phyloP scores from a whole-genome alignment of 257 asterid genomes.

The Solanum phureja region DNA sequence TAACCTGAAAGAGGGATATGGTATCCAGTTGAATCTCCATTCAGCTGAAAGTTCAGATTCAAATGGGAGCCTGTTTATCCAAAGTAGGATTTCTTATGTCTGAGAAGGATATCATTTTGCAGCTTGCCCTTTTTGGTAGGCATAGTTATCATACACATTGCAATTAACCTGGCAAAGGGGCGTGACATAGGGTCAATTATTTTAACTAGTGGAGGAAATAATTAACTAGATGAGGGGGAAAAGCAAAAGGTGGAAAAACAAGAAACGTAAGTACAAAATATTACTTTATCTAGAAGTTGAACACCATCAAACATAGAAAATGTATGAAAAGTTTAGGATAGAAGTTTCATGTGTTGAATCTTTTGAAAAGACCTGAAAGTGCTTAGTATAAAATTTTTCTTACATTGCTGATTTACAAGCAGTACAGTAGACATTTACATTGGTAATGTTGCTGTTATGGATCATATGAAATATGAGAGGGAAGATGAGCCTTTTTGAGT shows the following conservation, averaged over 20 bases:
- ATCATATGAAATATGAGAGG: background rate
- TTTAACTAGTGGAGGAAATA: background rate
- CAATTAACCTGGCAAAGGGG: background rate
- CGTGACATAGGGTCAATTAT: background rate
- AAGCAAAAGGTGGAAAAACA: background rate
- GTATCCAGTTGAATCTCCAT: background rate
- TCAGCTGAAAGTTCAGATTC: background rate
- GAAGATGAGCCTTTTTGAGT: background rate
- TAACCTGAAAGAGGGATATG: background rate
- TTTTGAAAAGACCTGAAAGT: background rate
- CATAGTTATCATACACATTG: background rate
- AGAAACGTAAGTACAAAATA: background rate
- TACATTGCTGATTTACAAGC: background rate
- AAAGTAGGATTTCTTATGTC: background rate
- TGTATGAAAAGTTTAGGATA: background rate
- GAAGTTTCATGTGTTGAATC: background rate
- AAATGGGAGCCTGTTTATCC: background rate
- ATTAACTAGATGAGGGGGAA: background rate
- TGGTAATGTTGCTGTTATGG: background rate
- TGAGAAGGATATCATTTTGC: background rate
- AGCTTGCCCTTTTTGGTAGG: background rate
- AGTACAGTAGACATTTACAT: background rate
- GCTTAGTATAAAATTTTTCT: background rate
- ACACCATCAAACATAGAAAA: background rate
- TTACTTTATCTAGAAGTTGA: background rate